phyloP scores from a whole-genome alignment of 1,284 basidiomycete genomes.

The Cutaneotrichosporon dermatis region DNA sequence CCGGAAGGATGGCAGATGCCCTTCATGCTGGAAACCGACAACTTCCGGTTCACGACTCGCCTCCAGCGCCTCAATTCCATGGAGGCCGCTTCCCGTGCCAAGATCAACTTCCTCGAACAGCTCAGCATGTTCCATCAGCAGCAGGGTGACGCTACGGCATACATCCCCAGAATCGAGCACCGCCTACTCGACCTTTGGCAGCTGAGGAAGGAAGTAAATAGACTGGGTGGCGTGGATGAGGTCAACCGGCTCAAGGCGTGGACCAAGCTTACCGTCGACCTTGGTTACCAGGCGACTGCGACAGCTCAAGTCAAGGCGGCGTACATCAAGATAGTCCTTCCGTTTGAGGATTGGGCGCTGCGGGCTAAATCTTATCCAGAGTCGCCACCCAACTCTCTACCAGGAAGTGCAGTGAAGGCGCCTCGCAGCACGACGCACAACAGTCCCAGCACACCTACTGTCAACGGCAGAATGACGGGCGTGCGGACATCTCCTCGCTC shows the following conservation, averaged over 20 bases:
- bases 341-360: constrained; percentile 86
- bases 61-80: constrained; percentile 93
- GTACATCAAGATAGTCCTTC: constrained; percentile 83
- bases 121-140: constrained; percentile 88
- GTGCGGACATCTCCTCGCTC: constrained; percentile 17
- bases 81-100: constrained; percentile 92
- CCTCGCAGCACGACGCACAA: background rate
- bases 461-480: constrained; percentile 13
- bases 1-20: constrained; percentile 93
- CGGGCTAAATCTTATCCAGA: constrained; percentile 57
- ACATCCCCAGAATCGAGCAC: constrained; percentile 87
- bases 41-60: constrained; percentile 76
- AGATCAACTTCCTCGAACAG: constrained; percentile 95
- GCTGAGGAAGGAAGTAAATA: constrained; percentile 83
- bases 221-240: constrained; percentile 77
- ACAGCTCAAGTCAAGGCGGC: constrained; percentile 77
- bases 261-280: constrained; percentile 72
- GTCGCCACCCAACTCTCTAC: constrained; percentile 31
- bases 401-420: constrained; percentile 2
- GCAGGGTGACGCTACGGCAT: constrained; percentile 77
- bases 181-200: constrained; percentile 89
- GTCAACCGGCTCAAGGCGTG: constrained; percentile 73
- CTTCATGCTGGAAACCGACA: constrained; percentile 89
- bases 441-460: background rate
- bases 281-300: constrained; percentile 62